Conservation (phyloP, 1,284 basidiomycete species). For the Pseudomicrostroma phylloplanum region DNA sequence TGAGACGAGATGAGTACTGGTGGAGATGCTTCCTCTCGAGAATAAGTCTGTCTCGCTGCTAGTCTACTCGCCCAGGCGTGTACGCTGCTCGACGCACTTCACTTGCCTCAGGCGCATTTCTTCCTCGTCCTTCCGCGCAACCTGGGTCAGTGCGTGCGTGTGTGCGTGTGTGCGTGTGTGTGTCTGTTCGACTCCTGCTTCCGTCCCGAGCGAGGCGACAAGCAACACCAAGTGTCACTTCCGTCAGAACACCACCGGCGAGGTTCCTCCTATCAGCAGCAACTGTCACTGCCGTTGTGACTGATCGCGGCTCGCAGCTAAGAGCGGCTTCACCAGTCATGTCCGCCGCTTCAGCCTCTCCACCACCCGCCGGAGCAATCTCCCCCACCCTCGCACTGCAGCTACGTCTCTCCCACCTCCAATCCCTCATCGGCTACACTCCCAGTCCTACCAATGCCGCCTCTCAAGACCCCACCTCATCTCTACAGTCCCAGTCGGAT, state of each 20-base stretch:
- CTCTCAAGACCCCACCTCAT: neutral
- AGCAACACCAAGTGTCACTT: conserved; percentile 21
- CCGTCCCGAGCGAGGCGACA: neutral
- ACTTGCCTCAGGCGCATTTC: too few relatives aligned
- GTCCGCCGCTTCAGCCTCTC: neutral
- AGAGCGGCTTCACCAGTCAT: neutral
- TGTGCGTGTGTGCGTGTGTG: too few relatives aligned
- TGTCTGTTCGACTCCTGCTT: neutral
- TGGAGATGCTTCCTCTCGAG: neutral
- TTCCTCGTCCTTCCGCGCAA: too few relatives aligned
- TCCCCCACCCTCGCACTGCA: conserved; percentile 18
- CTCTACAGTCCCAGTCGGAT: neutral
- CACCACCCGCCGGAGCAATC: conserved; percentile 24
- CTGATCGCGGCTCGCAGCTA: conserved; percentile 5
- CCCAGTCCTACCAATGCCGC: neutral
- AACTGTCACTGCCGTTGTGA: conserved; percentile 12
- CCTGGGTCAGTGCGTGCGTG: too few relatives aligned
- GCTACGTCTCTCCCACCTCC: neutral
- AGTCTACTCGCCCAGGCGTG: too few relatives aligned
- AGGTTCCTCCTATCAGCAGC: conserved; percentile 11
- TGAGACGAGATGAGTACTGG: neutral
- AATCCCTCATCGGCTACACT: neutral
- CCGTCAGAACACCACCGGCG: conserved; percentile 8
- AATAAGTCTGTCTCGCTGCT: too few relatives aligned
- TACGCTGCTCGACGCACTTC: too few relatives aligned